Base-by-base conservation (phyloP, 2,329 filamentous ascomycete genomes). In the Fusarium napiforme region DNA sequence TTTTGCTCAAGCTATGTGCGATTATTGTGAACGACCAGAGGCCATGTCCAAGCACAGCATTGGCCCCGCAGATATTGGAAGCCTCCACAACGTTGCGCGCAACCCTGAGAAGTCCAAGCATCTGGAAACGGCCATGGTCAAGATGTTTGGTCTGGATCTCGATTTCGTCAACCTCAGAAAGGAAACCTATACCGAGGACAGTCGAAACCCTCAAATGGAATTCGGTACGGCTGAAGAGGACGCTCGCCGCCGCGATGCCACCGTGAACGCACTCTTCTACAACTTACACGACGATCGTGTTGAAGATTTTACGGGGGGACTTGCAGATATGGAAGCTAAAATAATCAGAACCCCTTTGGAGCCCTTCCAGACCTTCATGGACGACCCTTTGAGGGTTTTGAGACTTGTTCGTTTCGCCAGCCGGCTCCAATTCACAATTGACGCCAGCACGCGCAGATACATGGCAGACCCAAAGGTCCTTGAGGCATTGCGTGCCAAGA, bases 101-200 rank as follows among this genome's bases (percentile, higher is more conserved):
- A 98, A 98, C 80, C 96, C 95, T 2, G 95, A 98, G 78, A 98
- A 97, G 84, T 97, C 95, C 26, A 98, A 98, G 83, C 94, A 98
- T 80, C 88, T 98, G 19, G 96, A 97, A 82, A 98, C 96, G 0
- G 93, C 94, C 55, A 97, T 94, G 15, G 94, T 93, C 30, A 93
- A 88, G 73, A 91, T 98, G 65, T 91, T 97, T 78, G 94, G 93
- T 2, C 87, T 97, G 55, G 96, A 98, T 79, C 89, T 98, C 53
- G 96, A 99, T 80, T 91, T 99, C 79, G 96, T 99, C 76, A 99
- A 98, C 80, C 85, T 98, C 52, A 89, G 96, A 50, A 97, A 95
- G 79, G 96, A 98, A 83, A 95, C 92, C 2, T 98, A 98, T 77
- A 89, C 91, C 2, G 92, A 94, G n/a, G 91, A 96, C 67, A 97